Base-by-base conservation (phyloP, 2,329 filamentous ascomycete species). In the Plenodomus tracheiphilus region DNA sequence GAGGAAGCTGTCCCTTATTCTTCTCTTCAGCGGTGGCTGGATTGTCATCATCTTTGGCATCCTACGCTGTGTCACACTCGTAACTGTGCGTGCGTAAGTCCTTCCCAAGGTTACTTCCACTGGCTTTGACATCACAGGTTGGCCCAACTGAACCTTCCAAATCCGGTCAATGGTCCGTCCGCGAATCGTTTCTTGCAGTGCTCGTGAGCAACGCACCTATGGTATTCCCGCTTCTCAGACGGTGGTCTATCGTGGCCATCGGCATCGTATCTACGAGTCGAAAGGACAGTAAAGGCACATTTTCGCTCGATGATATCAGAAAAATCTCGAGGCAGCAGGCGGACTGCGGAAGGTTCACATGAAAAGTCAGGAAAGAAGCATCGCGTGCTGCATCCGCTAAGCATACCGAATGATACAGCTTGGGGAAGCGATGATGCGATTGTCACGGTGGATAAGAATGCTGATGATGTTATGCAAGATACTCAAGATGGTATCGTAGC, bases 1-100 rank as follows among this genome's bases (percentile, higher is more conserved):
- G 4, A 80, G 79, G 56, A 85, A 85, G 58, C 55, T 79, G 1
- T 76, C 78, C 2, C 70, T 85, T 0, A 70, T 81, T 2, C 50
- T 82, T 4, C 72, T 85, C 15, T 85, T 84, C 62, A 77, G 77
- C 30, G 80, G 80, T 11, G 82, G 80, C 5, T 58, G 79, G 11
- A 83, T 85, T 56, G 77, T 83, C 40, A 82, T 81, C 56, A 74
- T 79, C 35, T 77, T 77, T 17, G 80, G 78, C 3, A 77, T 83
- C 46, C 67, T 85, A 8, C 79, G 82, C 36, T 59, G 56, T 44
- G 47, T 47, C n/a, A 42, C 39, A 11, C 35, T 52, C 22, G 38
- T 50, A n/a, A 46, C 44, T 3, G 43, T 46, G 17, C 10, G 43
- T 41, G 4, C 16, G 13, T 30, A 8, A 15, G 28, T n/a, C 18